Percentiles rank a stretch among this genome's conserved stretches.
Conservation (phyloP, 1,139 yeast genomes). For the Geotrichum cucujoidarum region DNA sequence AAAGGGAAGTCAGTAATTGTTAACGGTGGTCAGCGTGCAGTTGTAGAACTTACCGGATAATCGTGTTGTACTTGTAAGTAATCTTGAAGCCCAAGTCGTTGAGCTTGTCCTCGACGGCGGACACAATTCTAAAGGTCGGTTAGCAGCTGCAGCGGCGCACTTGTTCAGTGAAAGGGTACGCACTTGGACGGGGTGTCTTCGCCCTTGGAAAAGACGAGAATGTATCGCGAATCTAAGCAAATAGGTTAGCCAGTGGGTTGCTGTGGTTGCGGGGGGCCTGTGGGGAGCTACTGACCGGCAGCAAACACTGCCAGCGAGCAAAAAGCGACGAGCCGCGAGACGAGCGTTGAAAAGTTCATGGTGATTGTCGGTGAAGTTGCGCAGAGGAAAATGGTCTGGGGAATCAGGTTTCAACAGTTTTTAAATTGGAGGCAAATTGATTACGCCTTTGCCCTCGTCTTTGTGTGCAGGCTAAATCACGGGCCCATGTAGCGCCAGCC, state of each 20-base stretch:
- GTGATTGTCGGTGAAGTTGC: not conserved
- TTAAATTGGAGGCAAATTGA: not conserved
- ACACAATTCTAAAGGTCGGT: constrained; percentile 26
- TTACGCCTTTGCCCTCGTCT: too few relatives aligned
- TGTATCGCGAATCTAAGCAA: constrained; percentile 23
- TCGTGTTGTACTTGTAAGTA: constrained; percentile 40
- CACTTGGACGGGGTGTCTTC: constrained; percentile 34
- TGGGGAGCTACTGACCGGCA: constrained; percentile 15
- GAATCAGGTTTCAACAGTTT: not conserved
- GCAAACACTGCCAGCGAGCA: constrained; percentile 16
- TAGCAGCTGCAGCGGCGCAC: not conserved
- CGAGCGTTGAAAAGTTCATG: constrained; percentile 37
- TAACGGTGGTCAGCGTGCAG: constrained; percentile 31
- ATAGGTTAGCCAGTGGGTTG: not conserved
- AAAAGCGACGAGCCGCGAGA: constrained; percentile 43
- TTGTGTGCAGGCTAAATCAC: not conserved
- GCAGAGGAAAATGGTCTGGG: not conserved
- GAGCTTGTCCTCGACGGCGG: constrained; percentile 33
- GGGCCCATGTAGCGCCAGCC: not conserved
- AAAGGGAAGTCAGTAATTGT: constrained; percentile 29
- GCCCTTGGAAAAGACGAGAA: constrained; percentile 37
- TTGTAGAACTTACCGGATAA: constrained; percentile 25
- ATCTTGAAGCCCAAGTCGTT: constrained; percentile 38
- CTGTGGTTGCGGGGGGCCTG: too few relatives aligned
- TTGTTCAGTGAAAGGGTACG: not conserved